Base-by-base conservation (phyloP, 2,329 filamentous ascomycete species). In the Amauroascus verrucosus region DNA sequence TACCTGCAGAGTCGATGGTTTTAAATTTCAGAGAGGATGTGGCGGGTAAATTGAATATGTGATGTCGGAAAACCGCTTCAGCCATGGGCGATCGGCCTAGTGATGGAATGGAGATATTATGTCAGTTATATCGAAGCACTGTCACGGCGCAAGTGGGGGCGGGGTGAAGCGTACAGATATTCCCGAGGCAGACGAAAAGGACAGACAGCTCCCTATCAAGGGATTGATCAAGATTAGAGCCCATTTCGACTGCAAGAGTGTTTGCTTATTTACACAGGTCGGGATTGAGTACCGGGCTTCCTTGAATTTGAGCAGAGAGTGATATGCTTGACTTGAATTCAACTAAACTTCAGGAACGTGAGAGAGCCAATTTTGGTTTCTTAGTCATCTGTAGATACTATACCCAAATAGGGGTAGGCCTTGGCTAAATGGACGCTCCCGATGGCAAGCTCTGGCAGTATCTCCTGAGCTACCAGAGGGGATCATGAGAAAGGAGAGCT, bases 131-230 rank as follows among this genome's bases (percentile, higher is more conserved):
- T n/a, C n/a, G n/a, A n/a, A n/a, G n/a, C n/a, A n/a, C n/a, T n/a
- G n/a, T n/a, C n/a, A n/a, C n/a, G n/a, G n/a, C n/a, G n/a, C n/a
- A 11, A 9, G 43, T 26, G 28, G 48, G 32, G 77, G 67, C 32
- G 51, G 53, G 49, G 55, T 45, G 14, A 16, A 16, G 56, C 68
- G 49, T 64, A 79, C 89, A 98, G 65, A 97, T 97, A 71, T 98
- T 98, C 68, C 93, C 93, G 32, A 97, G 78, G 72, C 93, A 98
- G 62, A 97, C 91, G 67, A 97, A 97, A 50, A 97, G 80, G 35
- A 97, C 85, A 1, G 84, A 89, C 52, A 87, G 65, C 5, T 38
- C 48, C n/a, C 28, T 28, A 11, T 33, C 26, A 35, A 26, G 18
- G n/a, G 38, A 41, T 7, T 43, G 28, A 2, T 43, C 48, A 16